A percentile compares a stretch with the other conserved stretches of the same genome.
Evolutionary conservation across 345 rosid genomes (phyloP).

Genomic region (Bruguiera parviflora): DNA sequence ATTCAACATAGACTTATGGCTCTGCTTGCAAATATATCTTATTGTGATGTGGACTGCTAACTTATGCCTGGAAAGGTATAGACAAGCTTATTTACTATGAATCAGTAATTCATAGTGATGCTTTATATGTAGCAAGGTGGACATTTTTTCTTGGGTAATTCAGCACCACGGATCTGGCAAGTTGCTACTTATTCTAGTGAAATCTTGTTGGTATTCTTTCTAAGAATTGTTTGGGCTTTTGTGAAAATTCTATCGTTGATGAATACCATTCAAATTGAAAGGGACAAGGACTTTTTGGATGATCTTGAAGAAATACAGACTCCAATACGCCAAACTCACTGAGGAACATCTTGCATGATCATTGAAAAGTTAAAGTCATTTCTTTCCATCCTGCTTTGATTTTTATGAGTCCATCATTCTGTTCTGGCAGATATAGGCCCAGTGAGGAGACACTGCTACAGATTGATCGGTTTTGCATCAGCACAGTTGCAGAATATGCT

Average conservation of each 20-base stretch:
- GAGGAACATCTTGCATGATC: not conserved
- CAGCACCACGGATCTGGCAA: not conserved
- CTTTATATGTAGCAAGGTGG: no score
- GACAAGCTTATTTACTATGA: no score
- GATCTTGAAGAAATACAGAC: no score
- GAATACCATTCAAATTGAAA: no score
- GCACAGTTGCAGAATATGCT: slow-evolving; percentile 73
- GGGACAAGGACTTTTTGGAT: no score
- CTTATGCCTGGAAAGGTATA: no score
- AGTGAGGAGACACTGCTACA: slow-evolving; percentile 84
- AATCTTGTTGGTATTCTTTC: not conserved
- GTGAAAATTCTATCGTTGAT: not conserved
- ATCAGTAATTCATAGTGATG: no score
- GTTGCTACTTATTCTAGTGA: not conserved
- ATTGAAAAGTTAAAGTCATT: not conserved
- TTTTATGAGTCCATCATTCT: slow-evolving; percentile 14
- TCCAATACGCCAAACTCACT: no score
- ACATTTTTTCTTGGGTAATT: not conserved
- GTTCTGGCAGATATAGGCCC: slow-evolving; percentile 81
- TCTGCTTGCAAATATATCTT: not conserved
- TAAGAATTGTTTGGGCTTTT: not conserved
- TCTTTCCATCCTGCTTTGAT: not conserved
- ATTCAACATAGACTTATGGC: not conserved
- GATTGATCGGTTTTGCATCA: slow-evolving; percentile 82
- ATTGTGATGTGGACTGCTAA: no score